Base-by-base conservation (phyloP, 73 alveolate genomes). In the Strombidium stylifer region DNA sequence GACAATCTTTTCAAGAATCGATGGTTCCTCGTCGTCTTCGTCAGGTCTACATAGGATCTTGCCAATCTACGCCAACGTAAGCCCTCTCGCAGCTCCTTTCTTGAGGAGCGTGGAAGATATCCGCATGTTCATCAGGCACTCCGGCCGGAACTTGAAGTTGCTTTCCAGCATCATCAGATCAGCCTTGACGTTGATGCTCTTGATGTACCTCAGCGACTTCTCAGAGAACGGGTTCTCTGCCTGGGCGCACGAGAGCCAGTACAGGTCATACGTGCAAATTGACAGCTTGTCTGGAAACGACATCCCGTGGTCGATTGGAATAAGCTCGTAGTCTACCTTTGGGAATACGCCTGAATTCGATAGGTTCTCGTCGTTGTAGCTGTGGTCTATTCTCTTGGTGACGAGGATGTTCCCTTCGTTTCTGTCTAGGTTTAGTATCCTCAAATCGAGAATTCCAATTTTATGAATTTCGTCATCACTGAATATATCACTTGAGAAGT, bases 241-340 rank as follows among this genome's bases (percentile, higher is more conserved):
- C 66, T 91, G 89, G 26, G 81, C 88, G 98, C 98, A 96, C 19
- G 91, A 87, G 79, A 86, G 81, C 99, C 99, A 96, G 34, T 93
- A 89, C 7, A 96, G 47, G 16, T 96, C 99, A 82, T 87, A 94
- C 26, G 93, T 81, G 44, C 95, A 88, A 12, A 96, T 91, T 66
- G 90, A 93, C 37, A 96, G 73, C 46, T 85, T 78, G 74, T 94
- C 97, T 6, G 99, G 98, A 48, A 96, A 76, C 39, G 97, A 73
- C 56, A 91, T 54, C 3, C 98, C 96, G 72, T 96, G 98, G 70
- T 96, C 99, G 32, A 96, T 91, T 16, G 99, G 99, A n/a, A 96
- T 84, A 16, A 96, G 86, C 47, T n/a, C n/a, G n/a, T n/a, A n/a
- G n/a, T n/a, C n/a, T n/a, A n/a, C n/a, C n/a, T n/a, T n/a, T n/a